Evolutionary conservation across 176 grass and related monocot species (phyloP).

Genomic region (Raddia guianensis): DNA sequence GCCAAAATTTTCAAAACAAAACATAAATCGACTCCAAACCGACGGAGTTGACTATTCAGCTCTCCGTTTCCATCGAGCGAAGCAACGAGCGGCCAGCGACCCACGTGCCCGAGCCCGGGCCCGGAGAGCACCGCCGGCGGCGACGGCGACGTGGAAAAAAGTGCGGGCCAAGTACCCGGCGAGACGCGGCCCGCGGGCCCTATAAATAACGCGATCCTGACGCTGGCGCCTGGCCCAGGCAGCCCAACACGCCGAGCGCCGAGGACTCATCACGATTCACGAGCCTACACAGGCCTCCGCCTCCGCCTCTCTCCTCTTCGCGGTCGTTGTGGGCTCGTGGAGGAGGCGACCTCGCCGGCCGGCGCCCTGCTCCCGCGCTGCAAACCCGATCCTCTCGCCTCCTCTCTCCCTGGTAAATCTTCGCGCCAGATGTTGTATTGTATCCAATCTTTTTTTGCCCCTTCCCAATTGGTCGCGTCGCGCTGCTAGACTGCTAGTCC

Average conservation of each 20-base stretch:
- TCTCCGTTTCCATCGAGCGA: too few relatives aligned
- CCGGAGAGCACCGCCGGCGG: background rate
- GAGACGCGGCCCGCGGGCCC: background rate
- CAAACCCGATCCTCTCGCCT: background rate
- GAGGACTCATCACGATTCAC: background rate
- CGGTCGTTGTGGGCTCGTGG: background rate
- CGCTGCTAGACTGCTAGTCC: background rate
- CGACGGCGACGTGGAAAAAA: background rate
- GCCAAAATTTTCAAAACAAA: too few relatives aligned
- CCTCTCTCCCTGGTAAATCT: background rate
- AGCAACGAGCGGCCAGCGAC: constrained; percentile 32
- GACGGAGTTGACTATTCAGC: too few relatives aligned
- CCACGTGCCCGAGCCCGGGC: background rate
- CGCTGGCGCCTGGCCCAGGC: background rate
- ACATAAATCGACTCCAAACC: too few relatives aligned
- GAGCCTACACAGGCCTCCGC: background rate
- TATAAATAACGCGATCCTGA: background rate
- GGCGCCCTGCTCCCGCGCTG: background rate
- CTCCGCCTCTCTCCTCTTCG: background rate
- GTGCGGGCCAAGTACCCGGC: background rate
- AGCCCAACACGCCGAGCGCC: background rate
- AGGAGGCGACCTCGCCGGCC: background rate
- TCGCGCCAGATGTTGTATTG: background rate
- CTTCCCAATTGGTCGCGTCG: too few relatives aligned
- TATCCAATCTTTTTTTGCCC: background rate